A percentile compares a stretch with the other conserved stretches of the same genome.
These are phyloP conservation scores for Hanseniaspora gamundiae DNA, from an alignment of 1,139 yeast genomes.

Conservation along the genomic window DNA sequence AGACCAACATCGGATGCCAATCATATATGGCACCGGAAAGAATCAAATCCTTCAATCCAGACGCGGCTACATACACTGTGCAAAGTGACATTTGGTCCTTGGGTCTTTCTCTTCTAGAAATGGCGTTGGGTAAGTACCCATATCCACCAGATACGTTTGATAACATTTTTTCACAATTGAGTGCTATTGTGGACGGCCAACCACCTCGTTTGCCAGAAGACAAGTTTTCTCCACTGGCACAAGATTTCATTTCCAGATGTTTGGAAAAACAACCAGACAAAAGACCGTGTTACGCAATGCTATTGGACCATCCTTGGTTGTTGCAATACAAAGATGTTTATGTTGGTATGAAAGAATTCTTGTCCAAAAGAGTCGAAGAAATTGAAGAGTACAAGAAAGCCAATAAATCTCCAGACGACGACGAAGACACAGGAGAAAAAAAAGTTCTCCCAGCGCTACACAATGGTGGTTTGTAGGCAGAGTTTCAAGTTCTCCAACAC, in stretches of 20 bases:
- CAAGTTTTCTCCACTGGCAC: slow-evolving; percentile 61
- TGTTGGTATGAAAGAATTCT: slow-evolving; percentile 26
- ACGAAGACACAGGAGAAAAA: background rate
- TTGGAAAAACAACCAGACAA: slow-evolving; percentile 67
- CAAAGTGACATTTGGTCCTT: slow-evolving; percentile 96
- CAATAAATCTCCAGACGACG: background rate
- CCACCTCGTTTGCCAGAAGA: slow-evolving; percentile 64
- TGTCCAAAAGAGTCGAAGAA: slow-evolving; percentile 25
- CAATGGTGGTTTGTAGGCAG: slow-evolving; percentile 20
- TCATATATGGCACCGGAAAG: slow-evolving; percentile 99
- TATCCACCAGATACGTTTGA: slow-evolving; percentile 90
- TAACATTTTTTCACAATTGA: slow-evolving; percentile 81
- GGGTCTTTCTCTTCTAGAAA: slow-evolving; percentile 79
- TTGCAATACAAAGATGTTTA: slow-evolving; percentile 33
- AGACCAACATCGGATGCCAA: slow-evolving; percentile 96
- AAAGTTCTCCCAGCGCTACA: slow-evolving; percentile 23
- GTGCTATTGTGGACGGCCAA: slow-evolving; percentile 94
- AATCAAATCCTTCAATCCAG: slow-evolving; percentile 52
- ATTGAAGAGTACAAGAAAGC: slow-evolving; percentile 18
- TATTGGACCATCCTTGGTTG: slow-evolving; percentile 79
- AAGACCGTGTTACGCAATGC: slow-evolving; percentile 71
- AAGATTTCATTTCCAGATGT: slow-evolving; percentile 68
- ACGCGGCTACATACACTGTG: slow-evolving; percentile 75
- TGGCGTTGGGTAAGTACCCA: slow-evolving; percentile 86
- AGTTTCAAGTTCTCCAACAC: too few species aligned